Percentiles rank a stretch among this genome's conserved stretches.
Evolutionary conservation across 2,329 filamentous ascomycete species (phyloP).

Genomic region (Pestalotiopsis sp.): DNA sequence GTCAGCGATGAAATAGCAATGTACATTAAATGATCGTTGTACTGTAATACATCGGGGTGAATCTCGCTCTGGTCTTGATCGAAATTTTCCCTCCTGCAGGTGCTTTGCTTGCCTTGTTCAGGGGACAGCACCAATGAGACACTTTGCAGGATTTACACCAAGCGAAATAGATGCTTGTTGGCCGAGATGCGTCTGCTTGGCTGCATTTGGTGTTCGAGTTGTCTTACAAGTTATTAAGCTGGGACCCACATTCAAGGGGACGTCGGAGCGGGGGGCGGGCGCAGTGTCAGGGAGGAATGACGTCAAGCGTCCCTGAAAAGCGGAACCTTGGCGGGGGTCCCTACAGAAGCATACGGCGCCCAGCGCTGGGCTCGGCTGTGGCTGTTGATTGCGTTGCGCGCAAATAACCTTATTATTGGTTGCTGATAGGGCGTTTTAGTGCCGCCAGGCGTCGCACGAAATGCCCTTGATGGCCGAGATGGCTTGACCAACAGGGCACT

Average conservation of each 20-base stretch:
- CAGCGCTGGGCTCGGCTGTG: background rate
- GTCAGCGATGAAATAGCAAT: too few relatives aligned
- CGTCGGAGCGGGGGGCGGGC: background rate
- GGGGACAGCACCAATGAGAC: background rate
- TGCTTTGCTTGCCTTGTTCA: background rate
- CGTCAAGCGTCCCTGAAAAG: constrained; percentile 12
- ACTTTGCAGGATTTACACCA: background rate
- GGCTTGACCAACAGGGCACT: background rate
- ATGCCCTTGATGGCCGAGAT: background rate
- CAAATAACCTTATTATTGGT: background rate
- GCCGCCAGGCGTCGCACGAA: too few relatives aligned
- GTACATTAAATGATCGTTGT: background rate
- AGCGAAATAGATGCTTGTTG: background rate
- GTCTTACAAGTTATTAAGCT: too few relatives aligned
- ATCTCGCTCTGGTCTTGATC: background rate
- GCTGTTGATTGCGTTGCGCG: background rate
- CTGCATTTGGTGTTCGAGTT: background rate
- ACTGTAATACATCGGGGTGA: background rate
- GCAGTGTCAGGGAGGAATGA: background rate
- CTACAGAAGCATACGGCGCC: background rate
- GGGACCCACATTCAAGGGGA: too few relatives aligned
- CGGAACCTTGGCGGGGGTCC: constrained; percentile 8
- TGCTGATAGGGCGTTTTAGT: background rate
- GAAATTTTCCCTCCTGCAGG: background rate
- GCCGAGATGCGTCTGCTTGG: background rate